phyloP scores from a whole-genome alignment of 495 filamentous ascomycete genomes.

The Aspergillus saccharolyticus region DNA sequence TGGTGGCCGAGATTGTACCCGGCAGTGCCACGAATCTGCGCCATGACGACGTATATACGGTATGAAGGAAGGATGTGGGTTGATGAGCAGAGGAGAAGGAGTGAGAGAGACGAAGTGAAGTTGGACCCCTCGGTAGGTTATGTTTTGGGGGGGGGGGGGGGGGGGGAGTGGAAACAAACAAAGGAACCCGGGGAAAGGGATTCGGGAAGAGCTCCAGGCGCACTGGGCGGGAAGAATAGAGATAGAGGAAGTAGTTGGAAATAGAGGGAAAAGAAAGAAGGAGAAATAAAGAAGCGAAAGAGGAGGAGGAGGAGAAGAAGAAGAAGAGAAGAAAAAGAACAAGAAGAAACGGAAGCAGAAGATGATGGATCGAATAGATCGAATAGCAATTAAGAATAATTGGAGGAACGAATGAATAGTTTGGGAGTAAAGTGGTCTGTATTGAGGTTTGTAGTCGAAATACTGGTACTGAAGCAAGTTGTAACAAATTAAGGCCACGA shows the following conservation, averaged over 20 bases:
- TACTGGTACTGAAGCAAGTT: no score
- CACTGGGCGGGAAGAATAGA: background rate
- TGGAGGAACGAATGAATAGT: conserved; percentile 5
- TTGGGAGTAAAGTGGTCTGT: background rate
- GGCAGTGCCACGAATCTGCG: conserved; percentile 93
- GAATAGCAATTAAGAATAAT: background rate
- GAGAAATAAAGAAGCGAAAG: background rate
- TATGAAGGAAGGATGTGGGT: background rate
- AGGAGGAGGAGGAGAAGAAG: background rate
- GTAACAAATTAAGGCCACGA: conserved; percentile 41
- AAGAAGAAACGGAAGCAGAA: conserved; percentile 1
- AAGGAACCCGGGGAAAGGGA: background rate
- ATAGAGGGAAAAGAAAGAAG: background rate
- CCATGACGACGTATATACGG: conserved; percentile 52
- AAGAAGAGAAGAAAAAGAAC: background rate
- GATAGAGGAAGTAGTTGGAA: background rate
- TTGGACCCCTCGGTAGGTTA: conserved; percentile 1
- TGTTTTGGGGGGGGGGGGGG: no score
- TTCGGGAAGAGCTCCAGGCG: background rate
- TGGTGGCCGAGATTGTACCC: conserved; percentile 88
- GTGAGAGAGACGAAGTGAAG: conserved; percentile 1
- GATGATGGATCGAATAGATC: conserved; percentile 1
- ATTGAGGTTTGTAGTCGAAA: no score
- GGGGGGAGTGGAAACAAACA: conserved; percentile 6
- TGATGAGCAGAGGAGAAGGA: background rate